Conservation (phyloP, 2,329 filamentous ascomycete species). For the Trichoderma breve region DNA sequence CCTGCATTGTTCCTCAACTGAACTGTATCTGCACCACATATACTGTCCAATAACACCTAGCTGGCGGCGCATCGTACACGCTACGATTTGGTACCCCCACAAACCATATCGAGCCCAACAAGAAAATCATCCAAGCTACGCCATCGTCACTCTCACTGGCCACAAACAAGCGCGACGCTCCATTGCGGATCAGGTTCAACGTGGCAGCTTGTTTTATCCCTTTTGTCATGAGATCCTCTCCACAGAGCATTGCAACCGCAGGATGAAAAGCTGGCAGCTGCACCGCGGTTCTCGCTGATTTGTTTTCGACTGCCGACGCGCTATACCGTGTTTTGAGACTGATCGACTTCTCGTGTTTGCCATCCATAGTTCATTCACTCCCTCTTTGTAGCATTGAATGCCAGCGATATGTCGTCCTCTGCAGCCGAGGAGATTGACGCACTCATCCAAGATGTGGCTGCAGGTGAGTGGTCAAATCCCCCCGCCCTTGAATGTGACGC, state of each 20-base stretch:
- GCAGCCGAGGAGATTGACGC: constrained; percentile 34
- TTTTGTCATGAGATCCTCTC: background rate
- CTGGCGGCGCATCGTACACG: background rate
- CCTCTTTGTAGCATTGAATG: background rate
- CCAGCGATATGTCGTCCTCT: constrained; percentile 13
- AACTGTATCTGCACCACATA: background rate
- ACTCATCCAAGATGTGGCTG: constrained; percentile 39
- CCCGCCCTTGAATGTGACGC: background rate
- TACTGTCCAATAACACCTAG: background rate
- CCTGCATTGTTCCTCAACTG: background rate
- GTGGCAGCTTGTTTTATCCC: background rate
- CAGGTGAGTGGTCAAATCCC: constrained; percentile 25
- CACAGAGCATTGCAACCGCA: background rate
- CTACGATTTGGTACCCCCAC: background rate
- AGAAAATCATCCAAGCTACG: background rate
- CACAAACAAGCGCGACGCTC: background rate
- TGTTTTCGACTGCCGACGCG: constrained; percentile 7
- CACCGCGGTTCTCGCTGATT: background rate
- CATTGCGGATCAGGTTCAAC: background rate
- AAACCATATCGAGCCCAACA: background rate
- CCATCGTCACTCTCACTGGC: background rate
- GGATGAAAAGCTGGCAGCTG: background rate
- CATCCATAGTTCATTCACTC: too few species aligned
- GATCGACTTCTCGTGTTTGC: background rate
- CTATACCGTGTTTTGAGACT: background rate